Percentiles rank a stretch among this genome's conserved stretches.
These are phyloP conservation scores for Zygosaccharomyces pseudobailii DNA, from an alignment of 1,139 yeast species.

Conservation along the genomic window DNA sequence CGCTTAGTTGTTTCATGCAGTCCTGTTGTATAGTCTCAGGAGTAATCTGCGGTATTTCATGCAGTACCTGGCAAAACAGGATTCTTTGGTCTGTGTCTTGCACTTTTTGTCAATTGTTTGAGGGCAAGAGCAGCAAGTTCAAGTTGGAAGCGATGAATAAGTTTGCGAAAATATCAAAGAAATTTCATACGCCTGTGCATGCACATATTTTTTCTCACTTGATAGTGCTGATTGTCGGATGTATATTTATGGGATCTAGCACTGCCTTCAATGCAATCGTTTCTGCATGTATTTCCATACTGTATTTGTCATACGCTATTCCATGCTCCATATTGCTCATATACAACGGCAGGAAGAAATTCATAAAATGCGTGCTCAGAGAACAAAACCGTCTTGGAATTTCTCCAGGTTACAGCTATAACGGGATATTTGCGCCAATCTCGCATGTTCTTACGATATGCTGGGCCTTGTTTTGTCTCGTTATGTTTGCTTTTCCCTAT, in stretches of 20 bases:
- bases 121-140: not conserved
- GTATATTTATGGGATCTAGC: conserved; percentile 37
- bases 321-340: conserved; percentile 36
- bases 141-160: conserved; percentile 12
- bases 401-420: conserved; percentile 40
- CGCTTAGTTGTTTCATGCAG: conserved; percentile 48
- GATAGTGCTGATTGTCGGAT: conserved; percentile 35
- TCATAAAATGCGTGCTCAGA: conserved; percentile 27
- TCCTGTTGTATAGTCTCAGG: conserved; percentile 42
- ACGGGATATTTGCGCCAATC: conserved; percentile 37
- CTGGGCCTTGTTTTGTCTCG: conserved; percentile 43
- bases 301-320: conserved; percentile 35
- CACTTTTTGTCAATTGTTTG: conserved; percentile 31
- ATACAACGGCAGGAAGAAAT: conserved; percentile 40
- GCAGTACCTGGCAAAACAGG: conserved; percentile 52
- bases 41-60: conserved; percentile 43
- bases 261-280: conserved; percentile 39
- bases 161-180: conserved; percentile 1
- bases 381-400: conserved; percentile 14
- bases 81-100: conserved; percentile 51
- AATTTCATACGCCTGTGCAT: conserved; percentile 32
- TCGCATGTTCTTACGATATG: conserved; percentile 39
- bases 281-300: conserved; percentile 37
- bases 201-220: conserved; percentile 35
- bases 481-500: conserved; percentile 44